Conservation (phyloP, 306 rosid species). For the Lupinus albus region DNA sequence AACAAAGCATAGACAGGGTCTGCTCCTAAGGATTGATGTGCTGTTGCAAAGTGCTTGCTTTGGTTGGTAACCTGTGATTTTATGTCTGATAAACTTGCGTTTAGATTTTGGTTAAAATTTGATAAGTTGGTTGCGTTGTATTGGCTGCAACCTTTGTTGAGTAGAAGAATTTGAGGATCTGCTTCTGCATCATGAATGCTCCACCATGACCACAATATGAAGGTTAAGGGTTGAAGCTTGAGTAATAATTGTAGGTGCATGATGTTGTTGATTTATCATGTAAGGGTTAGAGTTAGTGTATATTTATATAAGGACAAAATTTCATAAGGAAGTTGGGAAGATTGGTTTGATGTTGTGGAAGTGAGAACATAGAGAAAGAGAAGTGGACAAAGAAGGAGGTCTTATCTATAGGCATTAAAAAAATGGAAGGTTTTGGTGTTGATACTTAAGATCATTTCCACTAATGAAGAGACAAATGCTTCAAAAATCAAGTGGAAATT, state of each 20-base stretch:
- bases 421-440: background rate
- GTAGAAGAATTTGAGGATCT: constrained; percentile 50
- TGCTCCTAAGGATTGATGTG: constrained; percentile 44
- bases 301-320: background rate
- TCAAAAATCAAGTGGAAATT: no score
- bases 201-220: constrained; percentile 33
- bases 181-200: constrained; percentile 24
- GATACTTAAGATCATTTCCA: no score
- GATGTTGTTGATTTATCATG: background rate
- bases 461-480: no score
- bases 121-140: constrained; percentile 58
- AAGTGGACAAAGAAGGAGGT: background rate
- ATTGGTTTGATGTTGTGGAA: background rate
- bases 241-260: background rate
- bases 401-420: background rate
- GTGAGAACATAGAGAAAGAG: background rate
- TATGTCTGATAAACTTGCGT: constrained; percentile 50
- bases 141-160: constrained; percentile 67
- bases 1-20: constrained; percentile 58
- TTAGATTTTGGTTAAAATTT: constrained; percentile 52
- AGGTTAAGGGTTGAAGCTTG: background rate
- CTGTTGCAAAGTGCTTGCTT: constrained; percentile 53
- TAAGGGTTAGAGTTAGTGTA: background rate
- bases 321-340: background rate
- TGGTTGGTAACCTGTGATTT: constrained; percentile 36